These are phyloP conservation scores for Brassica rapa DNA, from an alignment of 345 rosid species.

Conservation along the genomic window DNA sequence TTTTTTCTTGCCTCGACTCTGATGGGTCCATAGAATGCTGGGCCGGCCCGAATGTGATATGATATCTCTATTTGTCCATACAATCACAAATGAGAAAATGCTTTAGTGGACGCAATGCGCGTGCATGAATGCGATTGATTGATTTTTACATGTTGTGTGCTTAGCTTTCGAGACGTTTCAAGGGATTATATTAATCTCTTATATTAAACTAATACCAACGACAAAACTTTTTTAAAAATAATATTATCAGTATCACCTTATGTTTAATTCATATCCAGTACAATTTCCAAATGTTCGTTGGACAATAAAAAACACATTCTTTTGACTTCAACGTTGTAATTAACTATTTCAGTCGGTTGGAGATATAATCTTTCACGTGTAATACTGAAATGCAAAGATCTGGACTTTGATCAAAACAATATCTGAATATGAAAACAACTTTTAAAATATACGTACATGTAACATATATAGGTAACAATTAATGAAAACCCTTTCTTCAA, in stretches of 20 bases:
- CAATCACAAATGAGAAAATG: background rate
- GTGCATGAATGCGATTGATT: background rate
- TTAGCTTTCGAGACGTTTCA: constrained; percentile 9
- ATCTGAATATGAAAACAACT: background rate
- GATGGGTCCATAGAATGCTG: background rate
- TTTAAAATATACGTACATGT: background rate
- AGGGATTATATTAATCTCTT: background rate
- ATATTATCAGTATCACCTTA: background rate
- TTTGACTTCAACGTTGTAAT: constrained; percentile 7
- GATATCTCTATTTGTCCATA: background rate
- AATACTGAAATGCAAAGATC: background rate
- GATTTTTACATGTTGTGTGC: background rate
- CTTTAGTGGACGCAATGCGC: constrained; percentile 5
- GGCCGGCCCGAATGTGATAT: background rate
- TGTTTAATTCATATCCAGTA: background rate
- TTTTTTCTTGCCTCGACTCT: background rate
- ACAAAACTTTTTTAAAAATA: background rate
- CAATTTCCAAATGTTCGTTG: background rate
- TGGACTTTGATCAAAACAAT: background rate
- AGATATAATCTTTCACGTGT: background rate
- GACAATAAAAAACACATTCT: background rate
- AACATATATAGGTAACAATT: background rate
- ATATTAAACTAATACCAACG: constrained; percentile 2
- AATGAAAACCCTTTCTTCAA: background rate
- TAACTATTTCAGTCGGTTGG: background rate